phyloP scores from a whole-genome alignment of 1,284 basidiomycete species.

The Fereydounia khargensis region DNA sequence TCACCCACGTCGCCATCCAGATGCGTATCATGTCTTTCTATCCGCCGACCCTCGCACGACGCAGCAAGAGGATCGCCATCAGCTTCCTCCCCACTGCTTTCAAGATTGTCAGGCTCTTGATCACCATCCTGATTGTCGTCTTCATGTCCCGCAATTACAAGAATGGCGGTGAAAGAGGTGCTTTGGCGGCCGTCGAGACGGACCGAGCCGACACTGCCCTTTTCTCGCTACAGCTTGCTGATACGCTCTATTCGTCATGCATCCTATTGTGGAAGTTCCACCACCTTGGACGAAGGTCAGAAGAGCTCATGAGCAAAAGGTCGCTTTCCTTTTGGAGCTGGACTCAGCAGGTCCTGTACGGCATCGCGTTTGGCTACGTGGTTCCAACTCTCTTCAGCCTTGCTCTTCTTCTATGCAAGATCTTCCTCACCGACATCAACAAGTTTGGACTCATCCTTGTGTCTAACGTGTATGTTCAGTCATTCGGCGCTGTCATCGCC shows the following conservation, averaged over 20 bases:
- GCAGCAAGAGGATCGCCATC: conserved; percentile 21
- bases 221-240: conserved; percentile 29
- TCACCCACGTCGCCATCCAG: conserved; percentile 32
- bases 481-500: conserved; percentile 31
- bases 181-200: conserved; percentile 12
- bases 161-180: conserved; percentile 6
- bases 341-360: conserved; percentile 25
- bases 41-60: conserved; percentile 22
- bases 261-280: conserved; percentile 31
- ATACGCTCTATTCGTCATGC: conserved; percentile 25
- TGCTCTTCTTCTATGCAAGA: conserved; percentile 19
- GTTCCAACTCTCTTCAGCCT: conserved; percentile 28
- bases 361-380: conserved; percentile 27
- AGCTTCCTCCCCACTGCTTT: conserved; percentile 21
- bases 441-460: conserved; percentile 39
- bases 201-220: conserved; percentile 21
- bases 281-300: conserved; percentile 26
- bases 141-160: conserved; percentile 3
- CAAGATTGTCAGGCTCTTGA: conserved; percentile 23
- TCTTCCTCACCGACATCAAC: conserved; percentile 6
- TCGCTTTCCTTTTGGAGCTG: conserved; percentile 4
- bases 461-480: conserved; percentile 39
- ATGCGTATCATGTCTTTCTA: conserved; percentile 35
- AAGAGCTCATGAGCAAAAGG: conserved; percentile 22
- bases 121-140: conserved; percentile 24